A percentile compares a stretch with the other conserved stretches of the same genome.
Evolutionary conservation across 75 land plant species (phyloP).

Genomic region (Pinus albicaulis): DNA sequence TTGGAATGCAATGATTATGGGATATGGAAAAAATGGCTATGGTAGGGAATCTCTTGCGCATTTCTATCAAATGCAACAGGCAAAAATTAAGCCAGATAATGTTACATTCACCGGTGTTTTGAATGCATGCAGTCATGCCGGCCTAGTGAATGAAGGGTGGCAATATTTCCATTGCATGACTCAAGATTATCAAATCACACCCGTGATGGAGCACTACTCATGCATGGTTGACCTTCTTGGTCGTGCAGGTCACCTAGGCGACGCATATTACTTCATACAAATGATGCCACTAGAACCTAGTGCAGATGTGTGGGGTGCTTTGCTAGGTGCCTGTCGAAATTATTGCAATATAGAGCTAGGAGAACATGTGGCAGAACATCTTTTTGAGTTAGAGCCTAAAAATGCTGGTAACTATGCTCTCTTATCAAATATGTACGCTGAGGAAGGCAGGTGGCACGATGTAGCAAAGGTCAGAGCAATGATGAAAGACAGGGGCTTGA

Average conservation of each 20-base stretch:
- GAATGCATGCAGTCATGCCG: constrained; percentile 12
- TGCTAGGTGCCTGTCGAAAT: constrained; percentile 38
- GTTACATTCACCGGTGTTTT: not conserved
- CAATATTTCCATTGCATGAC: constrained; percentile 8
- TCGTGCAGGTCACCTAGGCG: constrained; percentile 30
- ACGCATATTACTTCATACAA: constrained; percentile 45
- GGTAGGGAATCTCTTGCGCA: not conserved
- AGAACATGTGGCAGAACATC: not conserved
- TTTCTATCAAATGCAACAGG: not conserved
- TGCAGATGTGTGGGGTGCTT: constrained; percentile 48
- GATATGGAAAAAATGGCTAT: constrained; percentile 40
- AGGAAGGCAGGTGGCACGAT: not conserved
- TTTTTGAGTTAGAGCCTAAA: not conserved
- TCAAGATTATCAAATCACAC: not conserved
- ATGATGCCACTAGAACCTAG: constrained; percentile 51
- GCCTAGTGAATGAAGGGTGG: constrained; percentile 16
- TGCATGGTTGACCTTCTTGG: constrained; percentile 45
- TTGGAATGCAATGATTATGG: constrained; percentile 65
- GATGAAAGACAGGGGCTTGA: not conserved
- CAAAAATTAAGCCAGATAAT: not conserved
- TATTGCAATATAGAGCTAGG: not conserved
- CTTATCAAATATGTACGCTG: not conserved
- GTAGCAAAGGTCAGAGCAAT: not conserved
- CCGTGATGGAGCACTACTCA: constrained; percentile 17
- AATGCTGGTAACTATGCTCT: not conserved